phyloP scores from a whole-genome alignment of 176 grass and related monocot genomes.

The Saccharum spontaneum region DNA sequence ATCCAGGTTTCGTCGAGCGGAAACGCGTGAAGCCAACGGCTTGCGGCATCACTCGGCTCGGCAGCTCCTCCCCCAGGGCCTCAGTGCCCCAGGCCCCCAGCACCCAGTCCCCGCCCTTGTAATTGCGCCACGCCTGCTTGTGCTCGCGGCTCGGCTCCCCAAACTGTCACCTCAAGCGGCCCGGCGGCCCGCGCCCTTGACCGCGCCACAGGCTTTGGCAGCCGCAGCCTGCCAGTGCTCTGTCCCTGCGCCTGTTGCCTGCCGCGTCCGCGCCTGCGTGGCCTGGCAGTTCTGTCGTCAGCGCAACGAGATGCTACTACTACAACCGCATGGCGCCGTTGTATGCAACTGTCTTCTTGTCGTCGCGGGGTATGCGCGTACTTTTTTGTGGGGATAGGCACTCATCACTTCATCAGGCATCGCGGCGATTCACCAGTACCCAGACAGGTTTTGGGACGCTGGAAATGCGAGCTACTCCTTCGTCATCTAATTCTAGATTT shows the following conservation, averaged over 20 bases:
- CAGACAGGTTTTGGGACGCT: neutral
- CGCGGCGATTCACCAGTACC: neutral
- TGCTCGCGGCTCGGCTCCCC: neutral
- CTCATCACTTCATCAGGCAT: slow-evolving; percentile 15
- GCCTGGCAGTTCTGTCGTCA: too few species aligned
- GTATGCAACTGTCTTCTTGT: slow-evolving; percentile 41
- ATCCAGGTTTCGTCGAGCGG: neutral
- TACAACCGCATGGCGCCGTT: slow-evolving; percentile 23
- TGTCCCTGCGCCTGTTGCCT: slow-evolving; percentile 1
- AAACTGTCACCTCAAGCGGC: slow-evolving; percentile 26
- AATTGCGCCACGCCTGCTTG: slow-evolving; percentile 25
- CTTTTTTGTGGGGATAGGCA: slow-evolving; percentile 29
- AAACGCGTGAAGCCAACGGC: too few species aligned
- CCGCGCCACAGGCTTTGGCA: slow-evolving; percentile 38
- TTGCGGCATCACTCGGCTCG: neutral
- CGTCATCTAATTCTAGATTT: neutral
- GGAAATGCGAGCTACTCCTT: neutral
- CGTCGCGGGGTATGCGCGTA: slow-evolving; percentile 5
- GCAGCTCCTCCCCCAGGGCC: neutral
- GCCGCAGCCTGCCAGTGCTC: neutral
- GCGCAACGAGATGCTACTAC: too few species aligned
- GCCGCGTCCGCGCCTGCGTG: slow-evolving; percentile 25
- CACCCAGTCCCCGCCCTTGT: neutral
- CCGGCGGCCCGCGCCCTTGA: slow-evolving; percentile 25
- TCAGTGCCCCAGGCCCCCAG: too few species aligned